Evolutionary conservation across 768 basidiomycete species (phyloP), one percentile per base, ranked within the genome.

Genomic region (Boletus rubescentipes): DNA sequence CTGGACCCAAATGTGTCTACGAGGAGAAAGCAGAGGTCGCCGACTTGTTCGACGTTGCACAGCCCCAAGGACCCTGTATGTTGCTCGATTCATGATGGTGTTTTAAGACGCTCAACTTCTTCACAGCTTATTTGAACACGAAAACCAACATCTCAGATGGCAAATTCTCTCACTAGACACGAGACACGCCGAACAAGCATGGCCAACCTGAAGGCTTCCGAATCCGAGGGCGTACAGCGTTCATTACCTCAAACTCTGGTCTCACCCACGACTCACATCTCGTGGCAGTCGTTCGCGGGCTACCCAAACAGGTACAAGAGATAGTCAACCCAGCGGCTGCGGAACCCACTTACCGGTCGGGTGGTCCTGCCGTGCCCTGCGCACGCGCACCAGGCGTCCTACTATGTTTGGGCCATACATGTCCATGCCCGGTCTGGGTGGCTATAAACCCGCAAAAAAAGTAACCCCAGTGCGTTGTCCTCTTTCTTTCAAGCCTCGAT

Each of bases 171-270:
- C 26, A 44, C 26, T 12, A 30, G n/a, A 16, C 38, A 48, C n/a
- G n/a, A n/a, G n/a, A n/a, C 62, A 64, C 57, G 64, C 61, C 20
- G 40, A 52, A 54, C 32, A 23, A 53, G 57, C 61, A 47, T 63
- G 62, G 49, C 39, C 38, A 43, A n/a, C n/a, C n/a, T n/a, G n/a
- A n/a, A 48, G 49, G 9, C 39, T 52, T 55, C 61, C 40, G 34
- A 56, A 38, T 50, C 54, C 35, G 44, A 54, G 45, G 49, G 53
- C 36, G 53, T 42, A 46, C 63, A 48, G 51, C 41, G 36, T 62
- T 51, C 61, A 66, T 64, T 63, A 60, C 61, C 54, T 60, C 64
- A 57, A 48, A n/a, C 12, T 49, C 42, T 16, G 47, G 40, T 52
- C 44, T 20, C 41, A 21, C 51, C 32, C 48, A 41, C 48, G 36